Conservation (phyloP, 768 basidiomycete species). For the Xerocomus potaroensis region DNA sequence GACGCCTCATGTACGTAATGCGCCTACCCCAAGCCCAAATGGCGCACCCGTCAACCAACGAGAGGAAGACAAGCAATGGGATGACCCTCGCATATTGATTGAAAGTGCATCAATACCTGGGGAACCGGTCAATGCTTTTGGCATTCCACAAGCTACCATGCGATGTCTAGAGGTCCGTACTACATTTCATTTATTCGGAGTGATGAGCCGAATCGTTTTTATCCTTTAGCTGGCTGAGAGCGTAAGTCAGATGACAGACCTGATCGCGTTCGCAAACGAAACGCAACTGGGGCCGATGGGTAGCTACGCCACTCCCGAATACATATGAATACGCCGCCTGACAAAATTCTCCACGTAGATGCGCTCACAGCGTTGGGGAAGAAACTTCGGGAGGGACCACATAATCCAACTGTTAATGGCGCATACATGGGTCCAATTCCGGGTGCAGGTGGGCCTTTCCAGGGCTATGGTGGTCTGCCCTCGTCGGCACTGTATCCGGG, state of each 20-base stretch:
- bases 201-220: conserved; percentile 3
- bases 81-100: conserved; percentile 60
- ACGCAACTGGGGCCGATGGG: conserved; percentile 58
- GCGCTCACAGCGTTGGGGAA: conserved; percentile 40
- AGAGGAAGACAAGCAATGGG: conserved; percentile 60
- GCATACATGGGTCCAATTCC: conserved; percentile 16
- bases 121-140: conserved; percentile 85
- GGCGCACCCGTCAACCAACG: conserved; percentile 22
- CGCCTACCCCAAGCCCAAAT: conserved; percentile 33
- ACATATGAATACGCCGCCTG: conserved; percentile 20
- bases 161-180: conserved; percentile 70
- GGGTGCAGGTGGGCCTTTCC: conserved; percentile 25
- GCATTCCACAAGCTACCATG: conserved; percentile 87
- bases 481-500: conserved; percentile 44
- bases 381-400: conserved; percentile 33
- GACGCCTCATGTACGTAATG: conserved; percentile 32
- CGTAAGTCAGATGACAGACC: conserved; percentile 73
- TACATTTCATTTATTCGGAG: background rate
- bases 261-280: conserved; percentile 62
- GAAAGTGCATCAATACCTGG: conserved; percentile 66
- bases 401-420: conserved; percentile 14
- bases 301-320: conserved; percentile 38
- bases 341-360: conserved; percentile 34
- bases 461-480: conserved; percentile 24
- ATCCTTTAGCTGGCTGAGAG: conserved; percentile 67